Percentiles rank a stretch among this genome's conserved stretches.
These are phyloP conservation scores for Dictyostelium purpureum DNA, from an alignment of 78 protist species.

Conservation along the genomic window DNA sequence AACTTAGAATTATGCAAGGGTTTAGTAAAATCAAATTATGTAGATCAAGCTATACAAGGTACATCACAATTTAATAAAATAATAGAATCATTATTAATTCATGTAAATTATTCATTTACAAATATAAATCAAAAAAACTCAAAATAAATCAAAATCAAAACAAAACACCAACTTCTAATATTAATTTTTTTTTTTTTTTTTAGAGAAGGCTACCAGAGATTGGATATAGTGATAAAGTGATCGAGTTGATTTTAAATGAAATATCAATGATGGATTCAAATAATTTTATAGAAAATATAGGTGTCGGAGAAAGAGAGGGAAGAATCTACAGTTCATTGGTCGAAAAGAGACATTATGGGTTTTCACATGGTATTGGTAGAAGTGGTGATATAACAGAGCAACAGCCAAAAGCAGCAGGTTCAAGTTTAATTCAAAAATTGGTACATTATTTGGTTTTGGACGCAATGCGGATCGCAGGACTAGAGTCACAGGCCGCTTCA, in stretches of 20 bases:
- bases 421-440: conserved; percentile 93
- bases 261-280: conserved; percentile 94
- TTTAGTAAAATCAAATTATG: conserved; percentile 71
- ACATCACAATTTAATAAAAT: conserved; percentile 31
- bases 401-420: conserved; percentile 99
- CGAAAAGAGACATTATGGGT: conserved; percentile 34
- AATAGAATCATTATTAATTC: conserved; percentile 46
- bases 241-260: conserved; percentile 80
- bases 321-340: conserved; percentile 91
- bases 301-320: conserved; percentile 99
- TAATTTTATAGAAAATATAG: conserved; percentile 88
- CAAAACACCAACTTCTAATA: neutral
- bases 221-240: conserved; percentile 89
- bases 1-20: conserved; percentile 74
- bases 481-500: neutral
- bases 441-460: conserved; percentile 85
- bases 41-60: conserved; percentile 81
- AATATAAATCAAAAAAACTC: neutral
- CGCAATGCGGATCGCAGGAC: conserved; percentile 78
- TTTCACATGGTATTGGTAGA: conserved; percentile 99
- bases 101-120: conserved; percentile 1
- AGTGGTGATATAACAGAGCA: conserved; percentile 96
- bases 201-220: conserved; percentile 90
- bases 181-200: neutral
- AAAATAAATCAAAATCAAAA: neutral